phyloP scores from a whole-genome alignment of 495 filamentous ascomycete species.

The Aspergillus biplanus region DNA sequence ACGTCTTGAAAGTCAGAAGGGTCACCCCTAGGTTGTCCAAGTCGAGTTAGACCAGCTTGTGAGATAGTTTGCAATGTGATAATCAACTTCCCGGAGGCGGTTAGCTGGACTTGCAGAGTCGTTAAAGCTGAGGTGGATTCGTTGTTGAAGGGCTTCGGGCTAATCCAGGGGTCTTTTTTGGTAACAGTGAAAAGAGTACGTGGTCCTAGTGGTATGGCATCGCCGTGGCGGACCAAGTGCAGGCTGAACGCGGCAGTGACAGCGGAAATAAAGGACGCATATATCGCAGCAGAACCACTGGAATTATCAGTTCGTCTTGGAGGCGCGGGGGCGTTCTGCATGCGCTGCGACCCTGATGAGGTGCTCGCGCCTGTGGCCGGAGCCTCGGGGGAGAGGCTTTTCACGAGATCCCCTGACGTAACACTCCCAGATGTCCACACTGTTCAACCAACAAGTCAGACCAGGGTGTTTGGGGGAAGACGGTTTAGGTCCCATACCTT shows the following conservation, averaged over 20 bases:
- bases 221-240: slow-evolving; percentile 41
- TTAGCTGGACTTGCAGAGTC: slow-evolving; percentile 46
- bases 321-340: slow-evolving; percentile 31
- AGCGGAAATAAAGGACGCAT: slow-evolving; percentile 49
- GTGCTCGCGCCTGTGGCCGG: slow-evolving; percentile 24
- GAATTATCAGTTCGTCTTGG: slow-evolving; percentile 40
- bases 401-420: slow-evolving; percentile 42
- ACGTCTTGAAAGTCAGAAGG: slow-evolving; percentile 25
- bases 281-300: slow-evolving; percentile 44
- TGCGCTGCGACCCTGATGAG: slow-evolving; percentile 31
- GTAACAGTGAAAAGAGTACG: slow-evolving; percentile 49
- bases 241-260: slow-evolving; percentile 46
- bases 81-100: slow-evolving; percentile 41
- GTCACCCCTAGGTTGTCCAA: slow-evolving; percentile 31
- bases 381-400: slow-evolving; percentile 41
- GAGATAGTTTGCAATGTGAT: slow-evolving; percentile 43
- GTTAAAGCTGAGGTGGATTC: slow-evolving; percentile 38
- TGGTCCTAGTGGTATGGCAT: slow-evolving; percentile 48
- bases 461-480: not conserved
- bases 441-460: slow-evolving; percentile 16
- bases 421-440: slow-evolving; percentile 48
- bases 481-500: slow-evolving; percentile 36
- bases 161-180: slow-evolving; percentile 38
- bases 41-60: slow-evolving; percentile 43
- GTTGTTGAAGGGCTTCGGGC: slow-evolving; percentile 33